Conservation (phyloP, 2,329 filamentous ascomycete species). For the Nectriaceae sp. region DNA sequence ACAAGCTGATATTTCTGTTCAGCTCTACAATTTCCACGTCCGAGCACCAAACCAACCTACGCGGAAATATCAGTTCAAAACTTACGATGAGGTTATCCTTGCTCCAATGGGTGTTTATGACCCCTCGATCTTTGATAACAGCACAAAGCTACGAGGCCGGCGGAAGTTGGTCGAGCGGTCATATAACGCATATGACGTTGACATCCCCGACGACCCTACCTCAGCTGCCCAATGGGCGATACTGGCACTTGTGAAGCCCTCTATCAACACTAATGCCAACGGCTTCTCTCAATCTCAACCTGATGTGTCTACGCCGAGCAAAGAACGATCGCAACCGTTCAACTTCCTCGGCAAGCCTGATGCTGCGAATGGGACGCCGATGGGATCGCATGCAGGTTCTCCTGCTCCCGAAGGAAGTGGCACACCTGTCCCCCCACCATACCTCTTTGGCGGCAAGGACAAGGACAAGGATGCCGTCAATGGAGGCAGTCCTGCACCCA, state of each 20-base stretch:
- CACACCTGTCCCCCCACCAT: conserved; percentile 64
- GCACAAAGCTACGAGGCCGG: conserved; percentile 74
- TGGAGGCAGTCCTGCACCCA: conserved; percentile 55
- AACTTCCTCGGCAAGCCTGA: conserved; percentile 68
- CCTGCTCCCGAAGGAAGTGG: conserved; percentile 77
- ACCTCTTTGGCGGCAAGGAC: conserved; percentile 51
- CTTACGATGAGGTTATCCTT: conserved; percentile 94
- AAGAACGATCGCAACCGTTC: conserved; percentile 66
- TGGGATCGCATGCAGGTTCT: conserved; percentile 83
- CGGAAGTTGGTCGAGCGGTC: conserved; percentile 83
- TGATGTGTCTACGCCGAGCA: conserved; percentile 60
- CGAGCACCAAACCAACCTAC: conserved; percentile 87
- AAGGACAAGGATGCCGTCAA: conserved; percentile 45
- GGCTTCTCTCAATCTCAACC: conserved; percentile 43
- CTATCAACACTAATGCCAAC: conserved; percentile 48
- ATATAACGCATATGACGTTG: conserved; percentile 90
- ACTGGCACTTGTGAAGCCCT: conserved; percentile 61
- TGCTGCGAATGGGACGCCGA: conserved; percentile 75
- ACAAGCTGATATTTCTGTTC: conserved; percentile 85
- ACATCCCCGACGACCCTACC: conserved; percentile 82
- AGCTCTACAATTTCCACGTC: conserved; percentile 87
- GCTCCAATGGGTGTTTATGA: conserved; percentile 94
- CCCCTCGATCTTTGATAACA: conserved; percentile 82
- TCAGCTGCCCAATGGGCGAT: conserved; percentile 80
- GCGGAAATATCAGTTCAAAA: conserved; percentile 92